A percentile compares a stretch with the other conserved stretches of the same genome.
Evolutionary conservation across 805 yeast genomes (phyloP).

Genomic region (Metschnikowia gelsemii): DNA sequence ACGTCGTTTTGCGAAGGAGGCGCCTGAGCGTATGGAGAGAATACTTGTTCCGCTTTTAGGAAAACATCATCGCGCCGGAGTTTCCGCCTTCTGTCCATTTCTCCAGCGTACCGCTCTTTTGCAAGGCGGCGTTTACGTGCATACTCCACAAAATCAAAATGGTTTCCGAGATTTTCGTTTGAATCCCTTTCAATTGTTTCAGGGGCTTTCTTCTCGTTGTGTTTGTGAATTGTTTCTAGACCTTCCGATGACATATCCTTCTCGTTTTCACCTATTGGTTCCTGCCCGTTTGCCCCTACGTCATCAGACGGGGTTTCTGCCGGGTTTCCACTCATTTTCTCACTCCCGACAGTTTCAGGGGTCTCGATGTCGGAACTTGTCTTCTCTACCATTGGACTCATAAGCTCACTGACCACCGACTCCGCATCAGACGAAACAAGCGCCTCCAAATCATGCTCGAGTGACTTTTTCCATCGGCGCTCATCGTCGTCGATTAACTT

Average conservation of each 20-base stretch:
- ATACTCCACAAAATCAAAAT: slow-evolving; percentile 57
- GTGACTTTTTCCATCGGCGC: slow-evolving; percentile 26
- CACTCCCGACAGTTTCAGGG: not conserved
- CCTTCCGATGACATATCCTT: too few species aligned
- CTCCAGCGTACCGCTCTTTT: slow-evolving; percentile 28
- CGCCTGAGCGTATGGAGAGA: slow-evolving; percentile 36
- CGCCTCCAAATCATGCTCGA: slow-evolving; percentile 28
- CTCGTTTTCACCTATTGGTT: too few species aligned
- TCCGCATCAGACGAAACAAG: slow-evolving; percentile 5
- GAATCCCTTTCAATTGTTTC: not conserved
- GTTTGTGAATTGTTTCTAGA: not conserved
- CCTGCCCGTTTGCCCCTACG: too few species aligned
- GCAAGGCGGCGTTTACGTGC: slow-evolving; percentile 49
- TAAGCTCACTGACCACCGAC: slow-evolving; percentile 3
- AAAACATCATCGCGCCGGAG: slow-evolving; percentile 31
- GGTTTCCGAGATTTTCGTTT: slow-evolving; percentile 6
- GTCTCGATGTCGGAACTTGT: slow-evolving; percentile 9
- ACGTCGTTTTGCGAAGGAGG: slow-evolving; percentile 25
- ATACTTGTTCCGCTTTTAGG: slow-evolving; percentile 38
- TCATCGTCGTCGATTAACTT: slow-evolving; percentile 49
- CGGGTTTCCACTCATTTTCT: not conserved
- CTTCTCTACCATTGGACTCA: slow-evolving; percentile 4
- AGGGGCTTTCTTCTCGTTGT: not conserved
- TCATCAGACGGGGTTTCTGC: not conserved
- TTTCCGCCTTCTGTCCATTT: slow-evolving; percentile 20